Evolutionary conservation across 108 stramenopile species (phyloP).

Genomic region (Conticribra guillardii): DNA sequence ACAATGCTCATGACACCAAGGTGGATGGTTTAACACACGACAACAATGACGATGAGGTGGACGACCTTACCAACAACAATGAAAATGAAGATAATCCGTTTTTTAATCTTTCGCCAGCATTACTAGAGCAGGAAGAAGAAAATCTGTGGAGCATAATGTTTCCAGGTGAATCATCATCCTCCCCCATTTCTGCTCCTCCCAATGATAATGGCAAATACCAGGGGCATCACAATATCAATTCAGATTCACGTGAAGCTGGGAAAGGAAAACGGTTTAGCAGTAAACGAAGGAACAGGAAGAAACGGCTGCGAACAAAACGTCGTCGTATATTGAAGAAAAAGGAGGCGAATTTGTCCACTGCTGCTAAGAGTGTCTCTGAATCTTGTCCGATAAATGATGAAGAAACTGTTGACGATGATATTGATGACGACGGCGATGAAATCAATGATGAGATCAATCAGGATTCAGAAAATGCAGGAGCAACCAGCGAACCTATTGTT

Average conservation of each 20-base stretch:
- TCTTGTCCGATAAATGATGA: too few relatives aligned
- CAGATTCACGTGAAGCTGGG: too few relatives aligned
- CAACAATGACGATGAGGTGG: not conserved
- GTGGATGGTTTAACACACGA: too few relatives aligned
- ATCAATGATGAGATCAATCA: not conserved
- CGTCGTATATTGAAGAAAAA: not conserved
- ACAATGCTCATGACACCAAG: too few relatives aligned
- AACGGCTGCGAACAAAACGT: not conserved
- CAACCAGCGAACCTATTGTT: not conserved
- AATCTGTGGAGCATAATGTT: conserved; percentile 20
- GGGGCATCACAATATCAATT: too few relatives aligned
- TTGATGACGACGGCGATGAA: too few relatives aligned
- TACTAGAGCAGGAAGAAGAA: conserved; percentile 25
- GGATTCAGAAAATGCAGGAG: not conserved
- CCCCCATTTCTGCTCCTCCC: not conserved
- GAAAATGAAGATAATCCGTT: not conserved
- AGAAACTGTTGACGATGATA: too few relatives aligned
- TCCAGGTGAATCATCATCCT: conserved; percentile 1
- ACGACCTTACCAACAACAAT: not conserved
- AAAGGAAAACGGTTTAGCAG: not conserved
- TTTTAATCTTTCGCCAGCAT: conserved; percentile 29
- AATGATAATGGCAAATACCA: not conserved
- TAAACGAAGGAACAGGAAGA: not conserved
- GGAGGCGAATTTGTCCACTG: too few relatives aligned
- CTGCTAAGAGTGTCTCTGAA: too few relatives aligned